Base-by-base conservation (phyloP, 2,329 filamentous ascomycete species). In the Colletotrichum euphorbiae region DNA sequence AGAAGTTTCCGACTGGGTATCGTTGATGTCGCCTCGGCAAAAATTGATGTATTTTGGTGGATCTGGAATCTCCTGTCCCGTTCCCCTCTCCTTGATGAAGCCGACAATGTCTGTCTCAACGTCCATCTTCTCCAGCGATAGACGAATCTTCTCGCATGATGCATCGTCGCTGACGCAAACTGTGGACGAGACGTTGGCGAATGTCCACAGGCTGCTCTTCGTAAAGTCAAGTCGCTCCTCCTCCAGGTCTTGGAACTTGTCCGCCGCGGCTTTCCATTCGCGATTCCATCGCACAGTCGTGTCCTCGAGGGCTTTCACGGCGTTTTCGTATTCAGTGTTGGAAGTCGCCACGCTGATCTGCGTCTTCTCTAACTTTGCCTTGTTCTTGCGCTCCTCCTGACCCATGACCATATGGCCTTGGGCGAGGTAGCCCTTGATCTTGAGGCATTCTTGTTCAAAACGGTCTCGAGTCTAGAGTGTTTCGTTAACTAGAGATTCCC, bases 391-490 rank as follows among this genome's bases (percentile, higher is more conserved):
- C 82, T 99, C 96, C 78, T 99, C 96, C 74, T 99, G 96, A 13
- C 96, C 96, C 96, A 99, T 99, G 66, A 99, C 96, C 96, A 99
- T 99, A 78, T 99, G 97, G 9, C 96, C 96, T 80, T 99, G 96
- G 4, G 97, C 96, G 4, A 99, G 88, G 76, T 99, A 99, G 43
- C 96, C 96, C 80, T 99, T 99, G 79, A 99, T 98, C 78, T 97
- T 96, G 50, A 99, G 85, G 77, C 95, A 98, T 74, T 99, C 97
- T 79, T 99, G 95, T 80, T 99, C 96, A 77, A 97, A 99, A 56
- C 91, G 91, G 80, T 99, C 96, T 72, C 96, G 89, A 15, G 94
- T 92, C 91, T 93, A 70, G 36, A 11, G 31, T 38, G 6, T 19
- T 19, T 8, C 15, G 70, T 65, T 73, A 43, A 73, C 66, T 28